These are phyloP conservation scores for Fonsecaea pedrosoi DNA, from an alignment of 2,329 filamentous ascomycete genomes.

Conservation along the genomic window DNA sequence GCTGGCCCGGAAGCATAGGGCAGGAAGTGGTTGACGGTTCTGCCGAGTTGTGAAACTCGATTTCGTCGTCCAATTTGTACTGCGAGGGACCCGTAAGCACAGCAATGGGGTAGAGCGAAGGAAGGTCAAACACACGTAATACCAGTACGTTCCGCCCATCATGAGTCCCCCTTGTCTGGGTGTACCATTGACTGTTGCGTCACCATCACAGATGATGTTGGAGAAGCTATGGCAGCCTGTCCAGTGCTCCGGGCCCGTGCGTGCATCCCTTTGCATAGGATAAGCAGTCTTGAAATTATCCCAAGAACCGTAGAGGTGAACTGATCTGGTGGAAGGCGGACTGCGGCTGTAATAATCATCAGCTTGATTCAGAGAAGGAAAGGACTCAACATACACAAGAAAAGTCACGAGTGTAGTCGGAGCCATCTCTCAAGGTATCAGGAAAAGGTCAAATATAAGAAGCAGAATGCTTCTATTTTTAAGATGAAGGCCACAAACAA, in stretches of 20 bases:
- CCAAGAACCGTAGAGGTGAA: conserved; percentile 90
- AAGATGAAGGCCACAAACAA: not conserved
- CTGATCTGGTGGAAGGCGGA: conserved; percentile 58
- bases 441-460: conserved; percentile 17
- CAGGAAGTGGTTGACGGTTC: conserved; percentile 78
- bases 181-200: conserved; percentile 59
- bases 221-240: conserved; percentile 85
- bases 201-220: conserved; percentile 82
- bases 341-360: conserved; percentile 43
- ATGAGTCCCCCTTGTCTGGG: conserved; percentile 77
- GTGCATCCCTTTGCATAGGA: conserved; percentile 78
- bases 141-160: conserved; percentile 95
- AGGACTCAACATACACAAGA: conserved; percentile 41
- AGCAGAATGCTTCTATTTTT: conserved; percentile 7
- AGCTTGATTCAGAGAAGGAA: conserved; percentile 29
- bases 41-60: conserved; percentile 76
- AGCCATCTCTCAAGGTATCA: conserved; percentile 34
- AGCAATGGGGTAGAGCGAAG: conserved; percentile 12
- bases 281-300: conserved; percentile 87
- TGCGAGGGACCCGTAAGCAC: conserved; percentile 50
- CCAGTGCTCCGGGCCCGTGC: conserved; percentile 79
- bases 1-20: conserved; percentile 85
- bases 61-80: conserved; percentile 82
- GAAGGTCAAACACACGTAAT: conserved; percentile 72
- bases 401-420: conserved; percentile 45